Base-by-base conservation (phyloP, 352 stramenopile genomes). In the Pythium apleroticum region DNA sequence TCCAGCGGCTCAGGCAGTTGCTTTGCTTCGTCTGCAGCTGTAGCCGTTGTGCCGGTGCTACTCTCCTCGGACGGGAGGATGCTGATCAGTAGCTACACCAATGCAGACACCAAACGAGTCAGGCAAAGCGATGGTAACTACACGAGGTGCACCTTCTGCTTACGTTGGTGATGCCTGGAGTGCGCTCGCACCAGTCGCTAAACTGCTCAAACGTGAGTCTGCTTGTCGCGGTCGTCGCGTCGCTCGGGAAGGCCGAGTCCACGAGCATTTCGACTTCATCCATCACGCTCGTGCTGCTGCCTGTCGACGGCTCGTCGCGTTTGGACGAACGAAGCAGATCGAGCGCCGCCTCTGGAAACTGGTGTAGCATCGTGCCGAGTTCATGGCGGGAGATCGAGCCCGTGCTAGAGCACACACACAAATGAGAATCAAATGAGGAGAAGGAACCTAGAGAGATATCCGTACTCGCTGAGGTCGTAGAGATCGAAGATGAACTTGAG, bases 401-500 rank as follows among this genome's bases (percentile, higher is more conserved):
- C 22, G 88, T 82, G 53, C 96, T 91, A 50, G 31, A 78, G 56
- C 31, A 31, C 71, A 52, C 28, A 67, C 35, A n/a, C 11, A 8
- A 9, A 20, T 19, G 7, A 31, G 22, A 31, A 9, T 0, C 19
- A 5, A 25, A 49, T 4, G 2, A 49, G 19, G 6, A 30, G 14
- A 30, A 7, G 14, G n/a, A 22, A 20, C 24, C 5, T 33, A 10
- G 20, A 14, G 31, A 31, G 12, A 52, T 1, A 22, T 9, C 30
- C 71, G 27, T 69, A 93, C 79, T 88, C 81, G 73, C 79, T 90
- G 25, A 97, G 77, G 60, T 98, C 93, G 72, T 97, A 97, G 49
- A 98, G 77, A 56, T 97, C 88, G 58, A 98, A 98, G 49, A 98
- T 89, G 61, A 98, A 96, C 64, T 95, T 88, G 55, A 98, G 81